These are phyloP conservation scores for Zopfia rhizophila DNA, from an alignment of 2,329 filamentous ascomycete species.

Conservation along the genomic window DNA sequence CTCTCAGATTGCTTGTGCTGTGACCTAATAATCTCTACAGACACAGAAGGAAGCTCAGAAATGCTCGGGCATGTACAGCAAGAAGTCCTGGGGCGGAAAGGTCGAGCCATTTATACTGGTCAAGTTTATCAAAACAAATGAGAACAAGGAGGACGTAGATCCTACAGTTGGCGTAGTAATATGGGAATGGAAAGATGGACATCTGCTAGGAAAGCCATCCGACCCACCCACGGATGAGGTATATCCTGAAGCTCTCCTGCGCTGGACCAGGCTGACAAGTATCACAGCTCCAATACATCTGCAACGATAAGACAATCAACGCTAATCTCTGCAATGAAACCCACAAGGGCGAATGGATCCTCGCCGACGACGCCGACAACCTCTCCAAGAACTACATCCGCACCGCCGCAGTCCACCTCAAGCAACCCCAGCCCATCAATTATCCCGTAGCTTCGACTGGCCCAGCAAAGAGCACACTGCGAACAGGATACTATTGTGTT, in stretches of 20 bases:
- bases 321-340: constrained; percentile 77
- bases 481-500: constrained; percentile 97
- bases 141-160: constrained; percentile 70
- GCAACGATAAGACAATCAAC: constrained; percentile 76
- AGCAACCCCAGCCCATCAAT: constrained; percentile 76
- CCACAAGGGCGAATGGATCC: constrained; percentile 86
- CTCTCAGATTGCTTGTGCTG: not conserved
- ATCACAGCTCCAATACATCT: constrained; percentile 73
- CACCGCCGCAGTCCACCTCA: constrained; percentile 84
- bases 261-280: constrained; percentile 29
- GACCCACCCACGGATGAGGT: constrained; percentile 42
- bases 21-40: constrained; percentile 55
- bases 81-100: constrained; percentile 85
- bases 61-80: constrained; percentile 95
- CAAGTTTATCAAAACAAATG: constrained; percentile 74
- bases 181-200: constrained; percentile 92
- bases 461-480: constrained; percentile 52
- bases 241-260: constrained; percentile 17
- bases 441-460: constrained; percentile 73
- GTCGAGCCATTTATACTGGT: constrained; percentile 89
- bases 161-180: constrained; percentile 85
- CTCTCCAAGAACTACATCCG: constrained; percentile 77
- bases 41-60: constrained; percentile 82
- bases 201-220: constrained; percentile 75
- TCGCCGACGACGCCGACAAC: constrained; percentile 78